Base-by-base conservation (phyloP, 805 yeast species). In the Grigorovia humatica region DNA sequence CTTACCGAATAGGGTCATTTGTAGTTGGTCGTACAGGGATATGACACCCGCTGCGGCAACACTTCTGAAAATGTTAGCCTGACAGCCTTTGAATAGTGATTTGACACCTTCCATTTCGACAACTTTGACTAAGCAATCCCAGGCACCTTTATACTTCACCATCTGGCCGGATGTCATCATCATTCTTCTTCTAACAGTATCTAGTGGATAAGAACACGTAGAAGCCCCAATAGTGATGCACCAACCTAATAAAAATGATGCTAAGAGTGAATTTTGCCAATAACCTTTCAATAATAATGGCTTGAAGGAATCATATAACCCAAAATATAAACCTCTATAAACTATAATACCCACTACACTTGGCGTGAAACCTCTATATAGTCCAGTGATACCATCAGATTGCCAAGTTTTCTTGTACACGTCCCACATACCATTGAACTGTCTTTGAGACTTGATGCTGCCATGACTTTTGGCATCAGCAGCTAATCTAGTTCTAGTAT, bases 101-200 rank as follows among this genome's bases (percentile, higher is more conserved):
- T 71, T 69, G 68, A 87, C 75, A 88, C 97, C 97, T 78, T 90
- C 96, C 72, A 93, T 88, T 65, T 95, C 95, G 66, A 90, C 91
- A 73, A 89, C 88, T 79, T 88, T 77, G 67, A 72, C 77, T 87
- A 86, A 83, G 76, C 93, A 88, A 75, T 90, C 96, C 74, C 87
- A 80, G 66, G 96, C 95, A 79, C 95, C 93, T 71, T 82, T 77
- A 81, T 89, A 89, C 80, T 90, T 89, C 69, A 89, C 95, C 70
- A 95, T 96, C 80, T 88, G 95, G 77, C 97, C 97, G 65, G 97
- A 90, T 67, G 97, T 89, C 97, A 89, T 89, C 97, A 89, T 89
- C 97, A 89, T 89, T 86, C 97, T 88, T 87, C 97, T 88, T 85
- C 97, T 90, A 72, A 89, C 89, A 71, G 97, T 89, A 79, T 89